These are phyloP conservation scores for Lasiosphaeria miniovina DNA, from an alignment of 495 filamentous ascomycete species.

Conservation along the genomic window DNA sequence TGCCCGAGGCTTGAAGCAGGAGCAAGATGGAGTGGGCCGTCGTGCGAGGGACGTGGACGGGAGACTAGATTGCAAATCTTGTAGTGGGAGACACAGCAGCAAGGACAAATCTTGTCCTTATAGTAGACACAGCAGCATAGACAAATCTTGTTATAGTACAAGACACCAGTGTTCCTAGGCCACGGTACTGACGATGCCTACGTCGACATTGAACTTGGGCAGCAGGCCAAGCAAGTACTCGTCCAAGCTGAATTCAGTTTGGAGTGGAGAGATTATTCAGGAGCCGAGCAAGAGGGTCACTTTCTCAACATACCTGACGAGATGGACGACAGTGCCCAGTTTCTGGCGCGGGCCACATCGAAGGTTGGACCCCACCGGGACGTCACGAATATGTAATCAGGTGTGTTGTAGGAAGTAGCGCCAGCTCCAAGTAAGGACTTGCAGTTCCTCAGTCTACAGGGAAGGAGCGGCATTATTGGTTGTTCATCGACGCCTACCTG, in stretches of 20 bases:
- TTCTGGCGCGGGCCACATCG: conserved; percentile 7
- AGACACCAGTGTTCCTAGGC: conserved; percentile 15
- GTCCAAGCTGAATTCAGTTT: conserved; percentile 12
- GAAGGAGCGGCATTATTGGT: no score
- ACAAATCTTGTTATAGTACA: no score
- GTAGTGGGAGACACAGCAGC: no score
- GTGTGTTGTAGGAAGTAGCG: not conserved
- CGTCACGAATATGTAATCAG: not conserved
- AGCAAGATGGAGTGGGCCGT: no score
- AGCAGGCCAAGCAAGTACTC: conserved; percentile 10
- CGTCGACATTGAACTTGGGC: conserved; percentile 20
- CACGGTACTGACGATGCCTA: conserved; percentile 20
- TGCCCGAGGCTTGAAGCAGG: no score
- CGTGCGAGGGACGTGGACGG: no score
- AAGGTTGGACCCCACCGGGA: not conserved
- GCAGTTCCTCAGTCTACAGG: no score
- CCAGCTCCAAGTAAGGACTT: no score
- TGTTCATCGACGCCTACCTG: no score
- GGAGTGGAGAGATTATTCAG: conserved; percentile 22
- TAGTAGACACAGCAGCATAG: no score
- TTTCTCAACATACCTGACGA: conserved; percentile 26
- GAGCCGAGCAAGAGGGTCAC: conserved; percentile 22
- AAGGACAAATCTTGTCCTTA: no score
- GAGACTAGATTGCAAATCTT: no score
- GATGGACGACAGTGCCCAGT: conserved; percentile 22